Evolutionary conservation across 2,329 filamentous ascomycete species (phyloP), one percentile per base, ranked within the genome.

Genomic region (Periconia digitata): DNA sequence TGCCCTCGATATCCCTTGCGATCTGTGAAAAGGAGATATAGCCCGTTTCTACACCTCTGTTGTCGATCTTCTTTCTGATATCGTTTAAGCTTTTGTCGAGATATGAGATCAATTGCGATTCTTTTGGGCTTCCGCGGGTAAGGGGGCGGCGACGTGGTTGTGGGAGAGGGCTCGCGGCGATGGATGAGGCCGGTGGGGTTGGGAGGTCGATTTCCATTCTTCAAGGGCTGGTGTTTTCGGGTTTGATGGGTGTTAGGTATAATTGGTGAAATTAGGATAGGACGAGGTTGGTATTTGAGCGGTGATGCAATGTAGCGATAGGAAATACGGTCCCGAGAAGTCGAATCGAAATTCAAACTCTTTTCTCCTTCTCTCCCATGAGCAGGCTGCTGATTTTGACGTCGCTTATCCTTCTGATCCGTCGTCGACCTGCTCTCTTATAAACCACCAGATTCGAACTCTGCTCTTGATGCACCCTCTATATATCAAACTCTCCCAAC

Each of bases 1-100:
- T 67, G 6, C 79, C 78, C 47, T 92, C 87, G 1, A 95, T 71
- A 62, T 96, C 90, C 47, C 76, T 81, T 45, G 84, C 89, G 4
- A 90, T 81, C 62, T 92, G 86, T 42, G 75, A 77, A 67, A 92
- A 88, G 43, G 72, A 82, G 45, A 76, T 74, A 54, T 86, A 87
- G 1, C 81, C 82, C 66, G 56, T 16, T 67, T 69, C 20, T 65
- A 32, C 27, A 12, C 7, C 16, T n/a, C 38, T 6, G 12, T 27
- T 40, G 10, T 27, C 38, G 21, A 40, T 16, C 17, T 40, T 40
- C 12, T 40, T 24, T 2, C 37, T 20, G 16, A 49, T 38, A 7
- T 35, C 24, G 2, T 41, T 37, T 12, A 49, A 10, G 10, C 23
- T 73, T 38, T 74, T 72, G 53, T 85, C 82, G 13, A 84, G 72